A percentile compares a stretch with the other conserved stretches of the same genome.
These are phyloP conservation scores for thale cress (Arabidopsis thaliana) DNA, from an alignment of 345 rosid species.

Conservation along the genomic window TAIR10.1 NC_003071.7:9165501-9166000, in stretches of 20 bases:
- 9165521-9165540: slow-evolving; percentile 24
- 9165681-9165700: slow-evolving; percentile 98
- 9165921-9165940: slow-evolving; percentile 3
- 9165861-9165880: slow-evolving; percentile 2
- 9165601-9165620: slow-evolving; percentile 80
- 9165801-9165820: neutral
- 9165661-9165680: slow-evolving; percentile 91
- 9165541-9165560: slow-evolving; percentile 92
- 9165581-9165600: slow-evolving; percentile 96
- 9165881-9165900: neutral
- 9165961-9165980: slow-evolving; percentile 20
- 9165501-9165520: slow-evolving; percentile 22
- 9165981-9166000: neutral
- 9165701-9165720: slow-evolving; percentile 41
- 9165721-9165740: slow-evolving; percentile 22
- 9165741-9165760: neutral
- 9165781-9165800: neutral
- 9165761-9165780: slow-evolving; percentile 3
- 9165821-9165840: neutral
- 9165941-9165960: slow-evolving; percentile 31
- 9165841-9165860: slow-evolving; percentile 4
- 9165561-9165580: slow-evolving; percentile 87
- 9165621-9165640: slow-evolving; percentile 92
- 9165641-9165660: slow-evolving; percentile 90
- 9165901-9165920: neutral